Base-by-base conservation (phyloP, 192 early-diverging fungal genomes). In the Backusella psychrophila region DNA sequence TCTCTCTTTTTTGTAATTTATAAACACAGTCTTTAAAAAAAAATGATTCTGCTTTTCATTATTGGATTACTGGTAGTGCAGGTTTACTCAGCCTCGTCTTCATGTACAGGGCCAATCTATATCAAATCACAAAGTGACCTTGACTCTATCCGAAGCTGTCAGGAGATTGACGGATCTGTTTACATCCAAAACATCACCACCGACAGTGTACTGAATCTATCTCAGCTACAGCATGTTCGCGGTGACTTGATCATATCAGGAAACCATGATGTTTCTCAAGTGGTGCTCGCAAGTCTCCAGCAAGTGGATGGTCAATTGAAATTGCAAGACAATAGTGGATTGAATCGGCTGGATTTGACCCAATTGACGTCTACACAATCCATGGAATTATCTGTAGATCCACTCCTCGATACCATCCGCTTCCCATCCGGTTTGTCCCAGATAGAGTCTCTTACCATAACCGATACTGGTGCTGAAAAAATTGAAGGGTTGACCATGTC, bases 361-460 rank as follows among this genome's bases (percentile, higher is more conserved):
- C 53, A 72, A 11, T 63, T 82, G 23, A 78, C 56, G 12, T 44
- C 66, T 9, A 59, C 56, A 33, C 73, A 71, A 15, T 52, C 73
- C 17, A 42, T 82, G 19, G 72, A 71, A 17, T 52, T 82, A 15
- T 66, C 56, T 21, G 65, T 67, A 4, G 42, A 70, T 8, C 81
- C 81, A 23, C 39, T 71, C 0, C 26, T 83, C 9, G 68, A 73
- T 33, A 11, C 33, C 4, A 21, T 83, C 36, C 41, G 34, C 12
- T 83, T 83, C 46, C 78, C 82, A 23, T 53, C 70, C 12, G 82
- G 78, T 3, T 31, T 83, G 26, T 59, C 66, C 6, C 78, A 83
- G 38, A 75, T 77, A 38, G 77, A 80, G 29, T 33, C 46, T 19
- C n/a, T 83, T 12, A 71, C 75, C 12, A 41, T 83, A 3, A 75